Conservation (phyloP, 768 basidiomycete genomes). For the Termitomyces sp. region DNA sequence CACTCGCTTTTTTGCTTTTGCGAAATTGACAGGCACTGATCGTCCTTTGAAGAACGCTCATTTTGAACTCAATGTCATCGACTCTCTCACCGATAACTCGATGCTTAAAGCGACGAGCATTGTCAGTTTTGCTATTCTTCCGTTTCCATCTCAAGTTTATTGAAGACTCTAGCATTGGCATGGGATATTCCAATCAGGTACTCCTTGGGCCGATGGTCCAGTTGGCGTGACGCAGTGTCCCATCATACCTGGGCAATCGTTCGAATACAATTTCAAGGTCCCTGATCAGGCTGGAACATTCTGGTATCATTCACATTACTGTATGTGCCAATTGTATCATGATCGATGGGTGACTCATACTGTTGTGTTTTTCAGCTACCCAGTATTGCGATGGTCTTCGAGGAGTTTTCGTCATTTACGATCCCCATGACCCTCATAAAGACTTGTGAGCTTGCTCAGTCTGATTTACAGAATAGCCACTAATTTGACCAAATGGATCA, state of each 20-base stretch:
- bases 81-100: neutral
- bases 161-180: neutral
- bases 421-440: constrained; percentile 31
- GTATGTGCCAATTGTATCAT: neutral
- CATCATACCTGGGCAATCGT: constrained; percentile 1
- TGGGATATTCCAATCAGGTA: neutral
- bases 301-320: constrained; percentile 6
- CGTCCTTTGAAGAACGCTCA: neutral
- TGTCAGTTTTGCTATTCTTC: neutral
- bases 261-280: neutral
- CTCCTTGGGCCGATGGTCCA: constrained; percentile 1
- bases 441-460: neutral
- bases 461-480: neutral
- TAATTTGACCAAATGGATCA: neutral
- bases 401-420: constrained; percentile 16
- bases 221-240: constrained; percentile 2
- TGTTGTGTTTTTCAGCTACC: neutral
- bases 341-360: neutral
- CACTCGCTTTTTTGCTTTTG: neutral
- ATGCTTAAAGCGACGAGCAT: constrained; percentile 3
- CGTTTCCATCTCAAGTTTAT: neutral
- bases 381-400: constrained; percentile 12
- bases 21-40: neutral
- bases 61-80: neutral
- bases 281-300: constrained; percentile 3